Conservation (phyloP, 2,329 filamentous ascomycete species). For the Pseudogymnoascus sp. region DNA sequence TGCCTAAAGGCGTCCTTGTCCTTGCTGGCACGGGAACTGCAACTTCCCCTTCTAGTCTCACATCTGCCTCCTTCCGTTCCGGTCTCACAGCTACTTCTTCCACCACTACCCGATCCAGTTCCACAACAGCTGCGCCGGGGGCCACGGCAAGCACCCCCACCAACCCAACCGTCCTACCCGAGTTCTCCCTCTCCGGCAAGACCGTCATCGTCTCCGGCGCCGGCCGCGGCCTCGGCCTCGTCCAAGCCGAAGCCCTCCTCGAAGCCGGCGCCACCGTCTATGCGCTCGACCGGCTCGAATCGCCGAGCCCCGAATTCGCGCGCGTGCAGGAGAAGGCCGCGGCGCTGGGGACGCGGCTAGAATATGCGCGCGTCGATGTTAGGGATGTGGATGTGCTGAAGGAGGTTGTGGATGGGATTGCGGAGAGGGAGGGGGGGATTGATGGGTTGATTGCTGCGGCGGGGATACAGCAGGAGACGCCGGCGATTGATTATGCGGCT, state of each 20-base stretch:
- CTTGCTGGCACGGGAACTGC: not conserved
- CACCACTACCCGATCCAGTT: not conserved
- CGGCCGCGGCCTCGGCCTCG: slow-evolving; percentile 64
- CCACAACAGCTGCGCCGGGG: not conserved
- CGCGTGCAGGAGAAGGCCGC: slow-evolving; percentile 51
- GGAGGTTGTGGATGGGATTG: slow-evolving; percentile 51
- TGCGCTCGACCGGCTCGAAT: slow-evolving; percentile 36
- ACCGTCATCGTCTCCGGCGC: slow-evolving; percentile 66
- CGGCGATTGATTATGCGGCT: slow-evolving; percentile 59
- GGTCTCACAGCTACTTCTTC: not conserved
- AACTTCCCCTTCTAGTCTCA: not conserved
- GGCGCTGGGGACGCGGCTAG: slow-evolving; percentile 55
- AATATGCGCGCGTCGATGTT: slow-evolving; percentile 63
- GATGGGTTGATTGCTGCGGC: slow-evolving; percentile 66
- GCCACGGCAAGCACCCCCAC: not conserved
- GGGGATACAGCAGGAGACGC: slow-evolving; percentile 60
- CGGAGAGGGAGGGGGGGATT: slow-evolving; percentile 51
- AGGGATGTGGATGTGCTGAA: slow-evolving; percentile 54
- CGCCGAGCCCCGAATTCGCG: slow-evolving; percentile 48
- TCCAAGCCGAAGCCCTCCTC: slow-evolving; percentile 64
- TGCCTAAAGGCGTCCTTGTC: not conserved
- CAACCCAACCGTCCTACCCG: slow-evolving; percentile 33
- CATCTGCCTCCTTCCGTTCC: not conserved
- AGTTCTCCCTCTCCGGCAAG: slow-evolving; percentile 63
- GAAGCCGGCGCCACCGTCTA: slow-evolving; percentile 63